phyloP scores from a whole-genome alignment of 208 protist species.

The Trypanosoma lewisi region DNA sequence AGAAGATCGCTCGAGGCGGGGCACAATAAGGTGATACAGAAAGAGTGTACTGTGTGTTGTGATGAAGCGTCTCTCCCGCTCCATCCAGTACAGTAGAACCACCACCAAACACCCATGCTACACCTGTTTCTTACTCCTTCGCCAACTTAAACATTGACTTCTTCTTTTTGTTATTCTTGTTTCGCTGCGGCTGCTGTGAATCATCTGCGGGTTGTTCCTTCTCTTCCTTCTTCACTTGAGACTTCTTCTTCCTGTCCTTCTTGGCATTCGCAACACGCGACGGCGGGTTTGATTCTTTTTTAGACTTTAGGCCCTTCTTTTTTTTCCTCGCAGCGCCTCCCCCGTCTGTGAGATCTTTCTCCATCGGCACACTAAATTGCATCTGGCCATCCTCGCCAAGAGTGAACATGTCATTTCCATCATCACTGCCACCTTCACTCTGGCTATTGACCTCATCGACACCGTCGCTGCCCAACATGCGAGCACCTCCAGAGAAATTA shows the following conservation, averaged over 20 bases:
- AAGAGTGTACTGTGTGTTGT: no score
- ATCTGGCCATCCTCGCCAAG: conserved; percentile 51
- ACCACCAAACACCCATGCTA: no score
- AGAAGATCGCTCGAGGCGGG: no score
- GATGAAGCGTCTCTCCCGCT: no score
- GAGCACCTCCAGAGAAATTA: neutral
- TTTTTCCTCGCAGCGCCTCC: neutral
- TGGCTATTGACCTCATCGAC: neutral
- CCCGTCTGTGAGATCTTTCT: neutral
- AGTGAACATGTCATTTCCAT: conserved; percentile 26
- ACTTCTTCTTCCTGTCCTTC: conserved; percentile 19
- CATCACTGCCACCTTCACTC: conserved; percentile 18
- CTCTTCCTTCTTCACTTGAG: neutral
- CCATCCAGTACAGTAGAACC: no score
- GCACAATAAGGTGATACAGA: no score
- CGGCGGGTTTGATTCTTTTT: neutral
- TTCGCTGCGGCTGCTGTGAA: neutral
- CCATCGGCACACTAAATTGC: conserved; percentile 20
- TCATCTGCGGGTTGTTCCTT: neutral
- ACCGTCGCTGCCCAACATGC: neutral
- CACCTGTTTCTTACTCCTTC: neutral
- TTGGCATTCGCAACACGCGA: conserved; percentile 5
- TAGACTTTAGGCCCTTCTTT: conserved; percentile 14
- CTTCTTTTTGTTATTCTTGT: neutral
- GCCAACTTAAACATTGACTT: neutral